Base-by-base conservation (phyloP, 2,329 filamentous ascomycete species). In the Colletotrichum sidae region DNA sequence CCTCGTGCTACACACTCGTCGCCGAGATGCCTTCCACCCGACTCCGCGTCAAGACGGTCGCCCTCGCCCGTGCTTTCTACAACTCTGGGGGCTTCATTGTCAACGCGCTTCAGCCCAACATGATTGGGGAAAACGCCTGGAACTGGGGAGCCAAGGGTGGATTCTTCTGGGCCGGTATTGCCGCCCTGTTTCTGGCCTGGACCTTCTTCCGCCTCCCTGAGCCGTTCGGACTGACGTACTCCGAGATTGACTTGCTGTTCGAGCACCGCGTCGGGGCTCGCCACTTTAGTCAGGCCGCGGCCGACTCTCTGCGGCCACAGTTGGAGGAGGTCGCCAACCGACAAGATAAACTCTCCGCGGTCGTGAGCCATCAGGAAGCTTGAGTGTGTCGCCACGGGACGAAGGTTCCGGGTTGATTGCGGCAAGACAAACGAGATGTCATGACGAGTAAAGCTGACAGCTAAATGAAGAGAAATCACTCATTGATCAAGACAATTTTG, bases 1-100 rank as follows among this genome's bases (percentile, higher is more conserved):
- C 76, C 4, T 78, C 82, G 12, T 72, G 80, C 67, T 83, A 81
- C 72, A 81, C 79, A n/a, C 79, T 83, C 39, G 76, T 80, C 68
- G 45, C 81, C 1, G 81, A 84, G 71, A 70, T 83, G 7, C 76
- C 78, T 1, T 81, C 80, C 0, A 82, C 80, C 9, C 80, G 81
- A 17, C 76, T 83, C 35, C 77, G 81, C 52, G 80, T 79, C 59
- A 81, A 83, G 73, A 80, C 80, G 0, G 78, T 83, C n/a, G 80
- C 81, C 12, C 71, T 84, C 15, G 80, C 79, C 1, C 75, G 81
- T 55, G 80, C 71, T 8, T 73, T 72, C 8, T 81, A 81, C 67
- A 79, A 81, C 58, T 63, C 78, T 5, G 77, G 74, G 9, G 80
- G 80, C 68, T 78, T 81, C 55, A 72, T 82, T 46, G 77, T 55